These are phyloP conservation scores for Komagataella pastoris DNA, from an alignment of 805 yeast genomes.

Conservation along the genomic window DNA sequence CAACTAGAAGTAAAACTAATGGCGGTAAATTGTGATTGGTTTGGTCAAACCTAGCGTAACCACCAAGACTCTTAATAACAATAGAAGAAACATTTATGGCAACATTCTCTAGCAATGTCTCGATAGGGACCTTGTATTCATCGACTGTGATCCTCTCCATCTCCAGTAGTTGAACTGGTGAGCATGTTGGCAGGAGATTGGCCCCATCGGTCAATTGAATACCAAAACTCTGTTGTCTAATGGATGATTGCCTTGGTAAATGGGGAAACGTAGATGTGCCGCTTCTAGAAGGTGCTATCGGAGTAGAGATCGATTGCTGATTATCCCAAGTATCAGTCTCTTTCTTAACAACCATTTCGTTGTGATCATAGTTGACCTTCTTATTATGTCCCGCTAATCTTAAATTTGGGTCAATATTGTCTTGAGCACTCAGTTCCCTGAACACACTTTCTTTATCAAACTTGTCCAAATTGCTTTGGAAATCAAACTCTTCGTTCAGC, in stretches of 20 bases:
- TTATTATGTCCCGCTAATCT: conserved; percentile 65
- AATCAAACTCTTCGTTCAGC: conserved; percentile 61
- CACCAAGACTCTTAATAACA: conserved; percentile 54
- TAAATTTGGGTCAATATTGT: conserved; percentile 41
- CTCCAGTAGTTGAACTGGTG: conserved; percentile 71
- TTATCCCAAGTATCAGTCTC: conserved; percentile 42
- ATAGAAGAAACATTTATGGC: conserved; percentile 53
- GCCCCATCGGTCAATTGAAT: conserved; percentile 6
- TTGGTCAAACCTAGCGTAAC: conserved; percentile 46
- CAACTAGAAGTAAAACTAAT: conserved; percentile 52
- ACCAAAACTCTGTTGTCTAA: background rate
- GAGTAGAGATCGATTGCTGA: conserved; percentile 3
- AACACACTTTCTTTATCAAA: conserved; percentile 75
- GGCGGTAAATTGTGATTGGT: conserved; percentile 76
- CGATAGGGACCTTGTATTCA: conserved; percentile 33
- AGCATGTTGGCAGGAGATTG: conserved; percentile 41
- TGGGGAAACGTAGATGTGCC: background rate
- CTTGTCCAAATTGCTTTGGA: conserved; percentile 65
- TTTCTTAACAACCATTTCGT: conserved; percentile 60
- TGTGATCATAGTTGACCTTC: conserved; percentile 44
- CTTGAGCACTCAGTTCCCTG: conserved; percentile 57
- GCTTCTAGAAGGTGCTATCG: background rate
- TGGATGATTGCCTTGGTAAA: background rate
- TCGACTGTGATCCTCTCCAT: conserved; percentile 50
- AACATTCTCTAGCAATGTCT: conserved; percentile 46